Conservation (phyloP, 2,329 filamentous ascomycete species). For the Phialophora macrospora region DNA sequence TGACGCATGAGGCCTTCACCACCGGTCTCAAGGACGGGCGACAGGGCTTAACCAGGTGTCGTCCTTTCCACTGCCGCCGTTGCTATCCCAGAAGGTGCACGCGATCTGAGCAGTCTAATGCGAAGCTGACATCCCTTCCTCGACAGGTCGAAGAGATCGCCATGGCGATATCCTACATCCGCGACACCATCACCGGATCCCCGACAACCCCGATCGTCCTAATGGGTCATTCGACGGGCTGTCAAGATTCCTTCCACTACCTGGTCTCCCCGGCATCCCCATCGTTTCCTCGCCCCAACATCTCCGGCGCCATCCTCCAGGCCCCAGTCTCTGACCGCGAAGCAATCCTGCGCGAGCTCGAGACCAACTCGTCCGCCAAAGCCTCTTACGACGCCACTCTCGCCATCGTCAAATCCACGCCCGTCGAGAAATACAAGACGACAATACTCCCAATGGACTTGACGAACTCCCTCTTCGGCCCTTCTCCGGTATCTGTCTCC, state of each 20-base stretch:
- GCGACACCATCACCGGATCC: conserved; percentile 43
- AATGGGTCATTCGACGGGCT: conserved; percentile 73
- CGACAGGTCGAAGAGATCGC: conserved; percentile 54
- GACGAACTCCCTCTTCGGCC: conserved; percentile 41
- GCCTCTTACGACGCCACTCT: conserved; percentile 28
- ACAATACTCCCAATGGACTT: conserved; percentile 37
- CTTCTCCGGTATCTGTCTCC: conserved; percentile 59
- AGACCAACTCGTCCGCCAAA: conserved; percentile 24
- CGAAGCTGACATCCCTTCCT: conserved; percentile 10
- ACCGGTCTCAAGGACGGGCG: not conserved
- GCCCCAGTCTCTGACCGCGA: conserved; percentile 80
- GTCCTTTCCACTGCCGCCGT: not conserved
- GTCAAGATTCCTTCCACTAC: conserved; percentile 71
- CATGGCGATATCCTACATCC: conserved; percentile 30
- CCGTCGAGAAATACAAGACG: conserved; percentile 21
- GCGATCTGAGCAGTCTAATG: too few species aligned
- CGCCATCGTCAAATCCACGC: conserved; percentile 26
- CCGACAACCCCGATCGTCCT: conserved; percentile 62
- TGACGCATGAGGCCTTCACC: not conserved
- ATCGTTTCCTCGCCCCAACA: conserved; percentile 51
- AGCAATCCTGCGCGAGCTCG: conserved; percentile 56
- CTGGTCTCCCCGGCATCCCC: conserved; percentile 47
- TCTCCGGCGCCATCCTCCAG: conserved; percentile 80
- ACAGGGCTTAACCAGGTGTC: not conserved
- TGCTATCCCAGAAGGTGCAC: not conserved